phyloP scores from a whole-genome alignment of 331 rosid genomes.

The Prunus yedoensis region DNA sequence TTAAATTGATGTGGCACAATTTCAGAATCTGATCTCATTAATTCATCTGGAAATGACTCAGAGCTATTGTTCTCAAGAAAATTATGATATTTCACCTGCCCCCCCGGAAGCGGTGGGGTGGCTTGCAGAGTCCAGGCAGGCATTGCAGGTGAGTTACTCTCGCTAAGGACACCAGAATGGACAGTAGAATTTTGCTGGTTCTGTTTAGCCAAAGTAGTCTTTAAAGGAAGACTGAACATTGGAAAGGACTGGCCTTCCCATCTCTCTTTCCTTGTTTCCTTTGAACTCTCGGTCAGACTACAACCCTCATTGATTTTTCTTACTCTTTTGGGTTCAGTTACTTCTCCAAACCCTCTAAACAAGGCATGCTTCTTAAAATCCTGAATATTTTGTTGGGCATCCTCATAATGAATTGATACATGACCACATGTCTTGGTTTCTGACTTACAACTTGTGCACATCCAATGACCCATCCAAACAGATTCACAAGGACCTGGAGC shows the following conservation, averaged over 20 bases:
- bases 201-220: conserved; percentile 33
- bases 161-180: conserved; percentile 25
- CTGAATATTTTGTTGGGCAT: conserved; percentile 35
- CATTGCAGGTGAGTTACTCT: conserved; percentile 34
- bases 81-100: conserved; percentile 32
- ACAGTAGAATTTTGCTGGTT: conserved; percentile 27
- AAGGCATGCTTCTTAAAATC: conserved; percentile 33
- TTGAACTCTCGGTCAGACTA: conserved; percentile 21
- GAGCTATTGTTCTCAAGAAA: conserved; percentile 41
- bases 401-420: conserved; percentile 35
- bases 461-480: conserved; percentile 78
- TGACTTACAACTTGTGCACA: conserved; percentile 42
- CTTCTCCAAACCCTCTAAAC: conserved; percentile 38
- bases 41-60: conserved; percentile 33
- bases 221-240: conserved; percentile 38
- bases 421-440: conserved; percentile 27
- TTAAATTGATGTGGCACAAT: conserved; percentile 32
- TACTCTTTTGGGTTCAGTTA: conserved; percentile 28
- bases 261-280: conserved; percentile 29
- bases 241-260: conserved; percentile 54
- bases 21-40: conserved; percentile 44
- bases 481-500: conserved; percentile 39
- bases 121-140: conserved; percentile 28
- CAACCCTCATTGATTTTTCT: conserved; percentile 30
- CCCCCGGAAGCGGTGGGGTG: conserved; percentile 12